Percentiles rank a stretch among this genome's conserved stretches.
phyloP scores from a whole-genome alignment of 257 asterid species.

The Solanum medicagineum region DNA sequence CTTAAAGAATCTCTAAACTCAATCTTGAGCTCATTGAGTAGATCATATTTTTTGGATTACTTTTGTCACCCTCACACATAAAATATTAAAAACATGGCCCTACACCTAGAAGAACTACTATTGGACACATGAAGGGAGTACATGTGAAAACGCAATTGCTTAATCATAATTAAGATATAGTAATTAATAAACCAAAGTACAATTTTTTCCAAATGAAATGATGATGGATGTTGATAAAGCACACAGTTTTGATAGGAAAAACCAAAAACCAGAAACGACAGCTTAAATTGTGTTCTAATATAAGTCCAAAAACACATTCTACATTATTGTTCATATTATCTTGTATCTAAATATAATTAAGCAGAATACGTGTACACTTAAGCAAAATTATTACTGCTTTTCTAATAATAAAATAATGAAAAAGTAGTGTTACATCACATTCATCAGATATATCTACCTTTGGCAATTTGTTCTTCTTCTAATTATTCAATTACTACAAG shows the following conservation, averaged over 20 bases:
- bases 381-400: neutral
- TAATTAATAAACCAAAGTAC: neutral
- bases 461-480: neutral
- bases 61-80: neutral
- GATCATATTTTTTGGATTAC: neutral
- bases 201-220: neutral
- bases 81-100: neutral
- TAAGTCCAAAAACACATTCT: neutral
- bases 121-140: neutral
- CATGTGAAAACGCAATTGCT: neutral
- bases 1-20: neutral
- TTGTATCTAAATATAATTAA: neutral
- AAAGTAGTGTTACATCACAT: neutral
- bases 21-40: neutral
- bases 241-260: neutral
- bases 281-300: neutral
- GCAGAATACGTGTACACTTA: neutral
- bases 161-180: neutral
- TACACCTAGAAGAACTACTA: neutral
- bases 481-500: neutral
- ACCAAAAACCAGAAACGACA: neutral
- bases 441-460: neutral
- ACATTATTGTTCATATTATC: neutral
- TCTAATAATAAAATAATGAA: neutral
- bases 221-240: neutral